Conservation (phyloP, 1,139 yeast species). For the Suhomyces coccinellae region DNA sequence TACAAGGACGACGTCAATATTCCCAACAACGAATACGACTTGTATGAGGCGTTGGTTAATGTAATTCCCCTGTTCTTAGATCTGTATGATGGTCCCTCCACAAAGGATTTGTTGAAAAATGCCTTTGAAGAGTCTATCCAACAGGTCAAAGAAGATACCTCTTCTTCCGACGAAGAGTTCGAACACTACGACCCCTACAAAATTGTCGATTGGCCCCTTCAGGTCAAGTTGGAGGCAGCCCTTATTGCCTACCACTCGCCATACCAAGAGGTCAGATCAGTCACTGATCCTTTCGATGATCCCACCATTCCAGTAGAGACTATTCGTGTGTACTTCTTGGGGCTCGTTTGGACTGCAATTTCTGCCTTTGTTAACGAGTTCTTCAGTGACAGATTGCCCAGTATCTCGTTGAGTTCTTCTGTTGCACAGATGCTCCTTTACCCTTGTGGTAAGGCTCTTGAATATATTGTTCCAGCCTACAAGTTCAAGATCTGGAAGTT, state of each 20-base stretch:
- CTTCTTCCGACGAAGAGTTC: not conserved
- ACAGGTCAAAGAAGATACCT: not conserved
- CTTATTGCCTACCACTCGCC: conserved; percentile 56
- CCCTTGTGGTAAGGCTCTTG: conserved; percentile 49
- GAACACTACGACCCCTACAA: conserved; percentile 15
- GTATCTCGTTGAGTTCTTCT: conserved; percentile 47
- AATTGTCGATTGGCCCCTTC: conserved; percentile 18
- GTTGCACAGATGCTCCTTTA: conserved; percentile 58
- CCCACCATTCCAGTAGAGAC: conserved; percentile 53
- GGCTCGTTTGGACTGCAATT: conserved; percentile 54
- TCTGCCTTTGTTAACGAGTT: conserved; percentile 60
- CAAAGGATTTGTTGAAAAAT: conserved; percentile 13
- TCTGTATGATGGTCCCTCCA: not conserved
- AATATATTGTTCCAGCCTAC: conserved; percentile 24
- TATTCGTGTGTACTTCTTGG: conserved; percentile 54
- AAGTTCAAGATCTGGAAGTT: conserved; percentile 19
- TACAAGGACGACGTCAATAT: conserved; percentile 27
- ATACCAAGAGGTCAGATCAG: conserved; percentile 64
- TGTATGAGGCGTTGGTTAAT: conserved; percentile 14
- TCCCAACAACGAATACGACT: conserved; percentile 19
- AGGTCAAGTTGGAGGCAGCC: conserved; percentile 19
- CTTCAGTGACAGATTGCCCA: conserved; percentile 56
- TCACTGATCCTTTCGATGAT: conserved; percentile 55
- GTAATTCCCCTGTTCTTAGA: not conserved
- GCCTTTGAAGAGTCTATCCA: not conserved